Percentiles rank a stretch among this genome's conserved stretches.
Evolutionary conservation across 1,139 yeast species (phyloP).

Genomic region (Lodderomyces margitis): DNA sequence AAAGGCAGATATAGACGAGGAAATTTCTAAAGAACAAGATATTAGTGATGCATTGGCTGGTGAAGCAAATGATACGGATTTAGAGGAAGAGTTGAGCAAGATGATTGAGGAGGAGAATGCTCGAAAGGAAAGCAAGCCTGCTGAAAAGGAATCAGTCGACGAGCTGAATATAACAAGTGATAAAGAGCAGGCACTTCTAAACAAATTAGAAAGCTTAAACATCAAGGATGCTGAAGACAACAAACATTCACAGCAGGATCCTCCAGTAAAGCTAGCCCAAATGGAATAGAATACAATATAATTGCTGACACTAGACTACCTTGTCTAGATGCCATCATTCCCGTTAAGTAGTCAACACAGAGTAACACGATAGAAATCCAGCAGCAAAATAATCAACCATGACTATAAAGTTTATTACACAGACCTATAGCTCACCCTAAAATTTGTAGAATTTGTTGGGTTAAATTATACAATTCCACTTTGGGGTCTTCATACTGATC

Average conservation of each 20-base stretch:
- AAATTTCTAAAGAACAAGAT: constrained; percentile 31
- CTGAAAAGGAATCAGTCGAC: neutral
- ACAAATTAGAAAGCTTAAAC: constrained; percentile 13
- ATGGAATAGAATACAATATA: no score
- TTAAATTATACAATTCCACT: constrained; percentile 69
- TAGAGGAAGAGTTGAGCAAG: constrained; percentile 31
- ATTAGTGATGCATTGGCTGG: constrained; percentile 33
- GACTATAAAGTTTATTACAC: constrained; percentile 1
- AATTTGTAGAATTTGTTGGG: constrained; percentile 71
- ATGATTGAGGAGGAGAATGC: constrained; percentile 6
- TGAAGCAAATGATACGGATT: constrained; percentile 23
- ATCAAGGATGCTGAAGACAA: constrained; percentile 5
- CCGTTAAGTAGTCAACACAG: no score
- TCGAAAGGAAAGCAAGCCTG: neutral
- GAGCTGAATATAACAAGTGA: neutral
- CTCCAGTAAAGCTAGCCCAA: neutral
- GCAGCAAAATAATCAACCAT: no score
- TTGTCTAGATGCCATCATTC: no score
- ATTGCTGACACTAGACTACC: no score
- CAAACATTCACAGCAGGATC: neutral
- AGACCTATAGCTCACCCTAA: constrained; percentile 28
- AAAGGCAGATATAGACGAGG: constrained; percentile 41
- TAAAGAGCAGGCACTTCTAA: constrained; percentile 8
- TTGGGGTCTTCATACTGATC: constrained; percentile 60
- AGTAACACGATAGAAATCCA: no score